These are phyloP conservation scores for Tetragonia tetragonoides DNA, from an alignment of 148 eudicot genomes.

Conservation along the genomic window DNA sequence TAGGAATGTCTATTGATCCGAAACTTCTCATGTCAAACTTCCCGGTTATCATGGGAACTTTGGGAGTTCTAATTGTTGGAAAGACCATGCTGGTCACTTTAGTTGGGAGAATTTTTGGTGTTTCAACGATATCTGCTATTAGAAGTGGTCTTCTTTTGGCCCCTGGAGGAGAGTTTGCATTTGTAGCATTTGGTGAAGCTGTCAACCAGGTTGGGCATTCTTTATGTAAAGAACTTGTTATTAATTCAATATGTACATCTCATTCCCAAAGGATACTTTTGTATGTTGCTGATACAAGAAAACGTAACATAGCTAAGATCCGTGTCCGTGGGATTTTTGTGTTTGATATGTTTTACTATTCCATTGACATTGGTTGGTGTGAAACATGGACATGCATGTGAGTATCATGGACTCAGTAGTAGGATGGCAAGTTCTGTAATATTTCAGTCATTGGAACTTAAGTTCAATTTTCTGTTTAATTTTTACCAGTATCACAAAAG, in stretches of 20 bases:
- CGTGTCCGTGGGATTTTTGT: not conserved
- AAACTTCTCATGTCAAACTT: conserved; percentile 89
- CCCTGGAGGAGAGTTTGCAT: conserved; percentile 99
- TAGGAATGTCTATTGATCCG: conserved; percentile 99
- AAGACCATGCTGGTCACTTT: conserved; percentile 76
- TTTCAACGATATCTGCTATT: conserved; percentile 78
- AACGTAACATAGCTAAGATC: not conserved
- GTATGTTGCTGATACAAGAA: conserved; percentile 9
- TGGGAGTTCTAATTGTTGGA: conserved; percentile 78
- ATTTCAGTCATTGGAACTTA: not conserved
- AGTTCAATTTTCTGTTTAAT: not conserved
- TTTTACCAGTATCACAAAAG: not conserved
- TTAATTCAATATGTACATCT: not conserved
- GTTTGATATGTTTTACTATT: not conserved
- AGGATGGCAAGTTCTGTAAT: not conserved
- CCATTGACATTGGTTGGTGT: conserved; percentile 1
- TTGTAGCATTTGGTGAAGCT: conserved; percentile 99
- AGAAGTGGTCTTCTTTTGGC: conserved; percentile 97
- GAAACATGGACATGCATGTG: conserved; percentile 12
- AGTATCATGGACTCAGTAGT: not conserved
- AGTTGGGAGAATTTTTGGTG: conserved; percentile 83
- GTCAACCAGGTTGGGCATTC: conserved; percentile 80
- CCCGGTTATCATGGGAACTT: conserved; percentile 65
- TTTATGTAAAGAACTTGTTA: not conserved
- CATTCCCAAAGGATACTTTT: not conserved